phyloP scores from a whole-genome alignment of 352 stramenopile species.

The Pythium coloratum region DNA sequence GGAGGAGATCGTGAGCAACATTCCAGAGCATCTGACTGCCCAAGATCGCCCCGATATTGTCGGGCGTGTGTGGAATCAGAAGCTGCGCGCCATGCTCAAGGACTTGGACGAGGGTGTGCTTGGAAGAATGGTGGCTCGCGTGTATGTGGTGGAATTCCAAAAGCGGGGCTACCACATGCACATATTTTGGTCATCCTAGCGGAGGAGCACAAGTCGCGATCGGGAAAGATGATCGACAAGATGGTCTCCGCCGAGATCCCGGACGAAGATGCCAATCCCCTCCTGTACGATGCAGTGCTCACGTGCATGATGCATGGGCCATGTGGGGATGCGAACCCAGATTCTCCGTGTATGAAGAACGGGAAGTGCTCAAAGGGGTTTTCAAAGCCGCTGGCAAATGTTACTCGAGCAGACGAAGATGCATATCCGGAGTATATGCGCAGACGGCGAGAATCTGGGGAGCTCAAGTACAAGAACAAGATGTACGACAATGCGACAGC shows the following conservation, averaged over 20 bases:
- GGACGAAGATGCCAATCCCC: slow-evolving; percentile 6
- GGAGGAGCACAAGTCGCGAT: slow-evolving; percentile 28
- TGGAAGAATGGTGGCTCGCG: neutral
- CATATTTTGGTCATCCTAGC: slow-evolving; percentile 50
- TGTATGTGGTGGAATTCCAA: slow-evolving; percentile 31
- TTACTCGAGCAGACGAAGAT: neutral
- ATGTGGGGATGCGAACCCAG: neutral
- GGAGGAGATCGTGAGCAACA: slow-evolving; percentile 28
- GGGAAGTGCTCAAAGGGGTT: slow-evolving; percentile 11
- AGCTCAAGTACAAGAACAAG: too few relatives aligned
- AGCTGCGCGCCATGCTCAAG: neutral
- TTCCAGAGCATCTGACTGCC: neutral
- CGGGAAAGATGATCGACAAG: neutral
- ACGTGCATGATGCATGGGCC: slow-evolving; percentile 14
- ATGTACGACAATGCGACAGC: too few relatives aligned
- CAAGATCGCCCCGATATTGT: slow-evolving; percentile 2
- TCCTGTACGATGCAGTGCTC: slow-evolving; percentile 5
- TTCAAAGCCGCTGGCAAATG: neutral
- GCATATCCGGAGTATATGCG: neutral
- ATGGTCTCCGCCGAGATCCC: slow-evolving; percentile 31
- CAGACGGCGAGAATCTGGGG: too few relatives aligned
- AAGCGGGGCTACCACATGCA: slow-evolving; percentile 51
- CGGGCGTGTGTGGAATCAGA: slow-evolving; percentile 30
- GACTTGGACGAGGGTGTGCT: slow-evolving; percentile 19
- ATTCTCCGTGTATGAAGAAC: slow-evolving; percentile 20